These are phyloP conservation scores for Metarhizium guizhouense DNA, from an alignment of 2,329 filamentous ascomycete genomes.

Conservation along the genomic window DNA sequence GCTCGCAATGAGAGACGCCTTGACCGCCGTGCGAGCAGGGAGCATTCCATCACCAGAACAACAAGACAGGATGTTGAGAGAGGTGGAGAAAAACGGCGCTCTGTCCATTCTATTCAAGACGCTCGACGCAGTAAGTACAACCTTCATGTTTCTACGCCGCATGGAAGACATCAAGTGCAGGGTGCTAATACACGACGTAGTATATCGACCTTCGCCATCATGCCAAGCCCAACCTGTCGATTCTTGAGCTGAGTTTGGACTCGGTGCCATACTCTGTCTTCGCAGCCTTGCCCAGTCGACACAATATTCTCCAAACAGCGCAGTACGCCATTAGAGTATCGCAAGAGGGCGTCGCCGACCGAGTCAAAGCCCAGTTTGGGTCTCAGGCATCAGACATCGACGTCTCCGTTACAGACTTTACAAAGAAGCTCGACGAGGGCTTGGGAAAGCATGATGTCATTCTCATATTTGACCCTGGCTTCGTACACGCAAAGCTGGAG, in stretches of 20 bases:
- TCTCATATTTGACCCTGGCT: background rate
- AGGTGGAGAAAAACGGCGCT: background rate
- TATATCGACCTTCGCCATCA: background rate
- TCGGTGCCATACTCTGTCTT: background rate
- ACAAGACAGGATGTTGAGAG: background rate
- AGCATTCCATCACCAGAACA: background rate
- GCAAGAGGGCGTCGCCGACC: background rate
- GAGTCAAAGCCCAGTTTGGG: background rate
- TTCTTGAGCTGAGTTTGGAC: background rate
- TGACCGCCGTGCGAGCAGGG: background rate
- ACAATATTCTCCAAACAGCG: background rate
- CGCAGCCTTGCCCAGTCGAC: background rate
- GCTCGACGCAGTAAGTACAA: background rate
- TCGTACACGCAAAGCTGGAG: background rate
- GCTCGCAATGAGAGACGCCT: background rate
- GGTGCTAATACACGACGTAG: background rate
- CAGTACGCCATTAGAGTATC: background rate
- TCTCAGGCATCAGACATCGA: background rate
- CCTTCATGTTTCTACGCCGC: background rate
- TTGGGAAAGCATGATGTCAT: background rate
- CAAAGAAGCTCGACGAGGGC: background rate
- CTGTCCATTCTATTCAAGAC: background rate
- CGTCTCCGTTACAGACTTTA: background rate
- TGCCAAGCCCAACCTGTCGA: background rate
- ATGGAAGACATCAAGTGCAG: background rate